These are phyloP conservation scores for Curvularia sp. DNA, from an alignment of 2,329 filamentous ascomycete genomes.

Conservation along the genomic window DNA sequence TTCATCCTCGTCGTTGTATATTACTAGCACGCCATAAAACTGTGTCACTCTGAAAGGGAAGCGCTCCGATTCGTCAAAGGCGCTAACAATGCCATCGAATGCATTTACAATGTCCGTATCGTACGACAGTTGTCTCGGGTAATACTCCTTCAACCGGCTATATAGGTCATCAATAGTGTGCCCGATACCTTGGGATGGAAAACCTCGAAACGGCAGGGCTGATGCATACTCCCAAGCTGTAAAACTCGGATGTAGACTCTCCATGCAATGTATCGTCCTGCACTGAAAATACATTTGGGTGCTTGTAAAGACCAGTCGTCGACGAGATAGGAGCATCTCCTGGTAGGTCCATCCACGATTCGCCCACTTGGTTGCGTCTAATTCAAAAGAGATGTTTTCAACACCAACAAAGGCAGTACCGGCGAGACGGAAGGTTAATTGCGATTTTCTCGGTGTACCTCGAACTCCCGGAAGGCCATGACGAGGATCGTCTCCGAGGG, in stretches of 20 bases:
- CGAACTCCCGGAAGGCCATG: slow-evolving; percentile 14
- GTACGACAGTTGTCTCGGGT: neutral
- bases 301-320: slow-evolving; percentile 13
- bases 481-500: slow-evolving; percentile 5
- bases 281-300: slow-evolving; percentile 9
- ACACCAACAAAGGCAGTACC: neutral
- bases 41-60: neutral
- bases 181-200: neutral
- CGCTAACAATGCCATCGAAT: neutral
- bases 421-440: neutral
- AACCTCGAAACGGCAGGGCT: neutral
- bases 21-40: neutral
- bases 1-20: neutral
- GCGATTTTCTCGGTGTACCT: neutral
- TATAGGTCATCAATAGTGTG: neutral
- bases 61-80: neutral
- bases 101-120: neutral
- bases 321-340: slow-evolving; percentile 8
- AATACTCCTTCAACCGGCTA: neutral
- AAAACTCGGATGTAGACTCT: neutral
- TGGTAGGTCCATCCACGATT: slow-evolving; percentile 13
- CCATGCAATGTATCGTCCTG: neutral
- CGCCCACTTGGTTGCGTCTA: neutral
- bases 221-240: neutral
- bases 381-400: neutral